Evolutionary conservation across 139 green algal genomes (phyloP), one percentile per base, ranked within the genome.

Genomic region (Haematococcus sp.): DNA sequence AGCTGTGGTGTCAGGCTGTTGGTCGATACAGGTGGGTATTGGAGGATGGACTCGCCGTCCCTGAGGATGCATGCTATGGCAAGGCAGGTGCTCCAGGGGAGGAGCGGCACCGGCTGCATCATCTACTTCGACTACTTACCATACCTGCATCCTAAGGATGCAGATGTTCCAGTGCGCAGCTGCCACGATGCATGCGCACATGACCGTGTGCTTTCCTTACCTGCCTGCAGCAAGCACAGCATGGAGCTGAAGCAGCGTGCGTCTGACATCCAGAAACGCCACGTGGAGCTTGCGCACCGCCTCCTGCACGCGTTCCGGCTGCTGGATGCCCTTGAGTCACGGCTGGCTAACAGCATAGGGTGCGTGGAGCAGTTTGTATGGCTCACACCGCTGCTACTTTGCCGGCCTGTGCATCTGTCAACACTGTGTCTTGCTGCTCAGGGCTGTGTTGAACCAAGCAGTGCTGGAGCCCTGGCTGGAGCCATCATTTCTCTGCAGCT

Each of bases 261-360:
- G 13, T 20, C 43, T 30, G 68, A 69, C 3, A 63, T 81, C 7
- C 76, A 87, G 68, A 63, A 59, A 70, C 73, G 74, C 25, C 84
- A 89, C 70, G 52, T 80, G 32, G 80, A 82, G 65, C 78, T 89
- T 35, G 76, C 64, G 30, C 71, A 81, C 32, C 69, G 77, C 19
- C 71, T 85, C 75, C 77, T 89, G 68, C 63, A 76, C 30, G 63
- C 80, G 19, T 56, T 64, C 25, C 69, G 84, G 20, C 54, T 70
- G 25, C 63, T 89, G 31, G 80, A 89, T 34, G 80, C 34, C 4
- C 72, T 89, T 2, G 84, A 89, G 80, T 74, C 72, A 20, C 51
- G 80, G 23, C 63, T 89, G 34, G 84, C 80, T 9, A 68, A 43
- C 25, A 78, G 31, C 30, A 71, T 82, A 19, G 84, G 84, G 75